Percentiles rank a stretch among this genome's conserved stretches.
These are phyloP conservation scores for Prunus fruticosa DNA, from an alignment of 306 rosid species.

Conservation along the genomic window DNA sequence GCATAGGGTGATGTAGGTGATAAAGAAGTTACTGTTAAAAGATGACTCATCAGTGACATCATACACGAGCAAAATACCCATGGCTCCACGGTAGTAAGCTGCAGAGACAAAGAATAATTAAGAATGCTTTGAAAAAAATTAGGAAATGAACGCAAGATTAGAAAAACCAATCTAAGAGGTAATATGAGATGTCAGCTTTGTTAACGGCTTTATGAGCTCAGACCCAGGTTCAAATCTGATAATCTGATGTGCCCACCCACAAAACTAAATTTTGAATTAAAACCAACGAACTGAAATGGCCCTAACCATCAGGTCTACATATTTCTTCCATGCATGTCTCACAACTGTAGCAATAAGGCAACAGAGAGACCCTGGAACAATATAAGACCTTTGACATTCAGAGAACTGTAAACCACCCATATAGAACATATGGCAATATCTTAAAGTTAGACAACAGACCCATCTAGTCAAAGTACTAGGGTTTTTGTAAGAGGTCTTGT, in stretches of 20 bases:
- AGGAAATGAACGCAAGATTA: no score
- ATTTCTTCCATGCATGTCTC: not conserved
- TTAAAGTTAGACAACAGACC: not conserved
- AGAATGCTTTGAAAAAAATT: not conserved
- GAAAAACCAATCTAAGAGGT: no score
- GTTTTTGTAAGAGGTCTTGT: not conserved
- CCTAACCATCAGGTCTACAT: not conserved
- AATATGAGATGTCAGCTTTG: no score
- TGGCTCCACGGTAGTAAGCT: conserved; percentile 99
- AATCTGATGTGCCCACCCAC: not conserved
- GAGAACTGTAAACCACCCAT: not conserved
- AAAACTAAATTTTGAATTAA: not conserved
- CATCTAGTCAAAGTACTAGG: not conserved
- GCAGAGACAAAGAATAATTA: conserved; percentile 27
- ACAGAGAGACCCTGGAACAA: not conserved
- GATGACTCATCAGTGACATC: no score
- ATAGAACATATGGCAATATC: not conserved
- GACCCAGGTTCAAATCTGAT: not conserved
- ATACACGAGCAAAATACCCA: conserved; percentile 97
- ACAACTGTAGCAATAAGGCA: not conserved
- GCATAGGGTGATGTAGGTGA: no score
- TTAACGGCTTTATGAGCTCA: not conserved
- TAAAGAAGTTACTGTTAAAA: no score
- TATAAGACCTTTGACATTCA: not conserved
- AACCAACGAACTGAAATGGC: not conserved